Evolutionary conservation across 257 asterid genomes (phyloP).

Genomic region (Nicotiana paniculata): DNA sequence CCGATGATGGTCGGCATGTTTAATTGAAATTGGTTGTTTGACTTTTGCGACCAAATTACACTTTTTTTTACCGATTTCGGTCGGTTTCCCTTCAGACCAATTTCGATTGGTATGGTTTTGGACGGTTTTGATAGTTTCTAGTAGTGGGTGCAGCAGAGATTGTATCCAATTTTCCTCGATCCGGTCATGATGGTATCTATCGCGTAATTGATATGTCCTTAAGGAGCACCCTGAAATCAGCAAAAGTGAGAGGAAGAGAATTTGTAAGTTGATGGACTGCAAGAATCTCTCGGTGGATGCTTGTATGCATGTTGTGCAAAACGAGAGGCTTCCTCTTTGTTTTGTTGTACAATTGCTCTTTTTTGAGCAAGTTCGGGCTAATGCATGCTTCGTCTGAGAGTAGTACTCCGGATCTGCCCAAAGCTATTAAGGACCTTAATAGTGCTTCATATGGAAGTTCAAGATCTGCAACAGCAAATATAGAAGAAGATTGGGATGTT

Average conservation of each 20-base stretch:
- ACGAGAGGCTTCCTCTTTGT: constrained; percentile 80
- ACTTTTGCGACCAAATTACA: no score
- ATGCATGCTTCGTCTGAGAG: constrained; percentile 75
- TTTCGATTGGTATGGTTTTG: no score
- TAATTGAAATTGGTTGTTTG: no score
- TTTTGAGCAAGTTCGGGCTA: constrained; percentile 84
- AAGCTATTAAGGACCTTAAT: constrained; percentile 69
- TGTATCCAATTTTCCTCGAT: constrained; percentile 57
- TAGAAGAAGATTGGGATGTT: constrained; percentile 95
- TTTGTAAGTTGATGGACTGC: constrained; percentile 83
- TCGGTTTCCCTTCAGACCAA: no score
- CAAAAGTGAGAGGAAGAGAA: constrained; percentile 73
- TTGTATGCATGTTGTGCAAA: constrained; percentile 90
- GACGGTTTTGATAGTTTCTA: no score
- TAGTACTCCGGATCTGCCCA: constrained; percentile 90
- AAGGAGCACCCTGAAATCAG: constrained; percentile 82
- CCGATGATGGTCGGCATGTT: no score
- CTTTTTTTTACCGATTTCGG: no score
- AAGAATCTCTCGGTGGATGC: constrained; percentile 84
- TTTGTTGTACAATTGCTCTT: constrained; percentile 85
- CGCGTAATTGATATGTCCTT: constrained; percentile 72
- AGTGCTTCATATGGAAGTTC: constrained; percentile 66
- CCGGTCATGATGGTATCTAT: constrained; percentile 79
- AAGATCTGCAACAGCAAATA: constrained; percentile 54
- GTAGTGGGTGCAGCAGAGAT: constrained; percentile 48